A percentile compares a stretch with the other conserved stretches of the same genome.
Evolutionary conservation across 1,139 yeast species (phyloP).

Genomic region (Zhuliangozyma blackwelliae): DNA sequence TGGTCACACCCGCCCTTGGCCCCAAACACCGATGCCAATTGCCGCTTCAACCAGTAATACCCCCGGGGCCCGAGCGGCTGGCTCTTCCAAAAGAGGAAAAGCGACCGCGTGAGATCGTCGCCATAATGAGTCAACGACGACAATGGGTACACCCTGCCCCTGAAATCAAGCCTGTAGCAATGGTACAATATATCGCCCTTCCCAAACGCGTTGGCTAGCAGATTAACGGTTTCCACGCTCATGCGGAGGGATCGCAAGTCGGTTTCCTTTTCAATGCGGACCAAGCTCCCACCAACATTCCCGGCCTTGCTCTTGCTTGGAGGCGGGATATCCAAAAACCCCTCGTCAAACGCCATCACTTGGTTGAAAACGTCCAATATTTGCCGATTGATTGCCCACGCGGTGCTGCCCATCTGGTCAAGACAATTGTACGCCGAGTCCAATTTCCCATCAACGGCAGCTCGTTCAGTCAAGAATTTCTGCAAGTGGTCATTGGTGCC

Average conservation of each 20-base stretch:
- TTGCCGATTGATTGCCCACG: slow-evolving; percentile 36
- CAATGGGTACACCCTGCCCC: slow-evolving; percentile 42
- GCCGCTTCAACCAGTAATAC: slow-evolving; percentile 38
- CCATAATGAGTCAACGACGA: slow-evolving; percentile 34
- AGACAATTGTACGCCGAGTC: slow-evolving; percentile 28
- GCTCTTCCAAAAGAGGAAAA: slow-evolving; percentile 38
- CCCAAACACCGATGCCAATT: slow-evolving; percentile 36
- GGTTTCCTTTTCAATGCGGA: slow-evolving; percentile 4
- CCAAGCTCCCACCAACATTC: no score
- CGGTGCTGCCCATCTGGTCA: slow-evolving; percentile 23
- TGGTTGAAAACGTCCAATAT: slow-evolving; percentile 21
- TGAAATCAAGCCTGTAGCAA: slow-evolving; percentile 39
- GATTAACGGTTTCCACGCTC: slow-evolving; percentile 18
- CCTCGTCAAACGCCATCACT: slow-evolving; percentile 17
- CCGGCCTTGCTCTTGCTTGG: neutral
- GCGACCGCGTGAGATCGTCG: slow-evolving; percentile 31
- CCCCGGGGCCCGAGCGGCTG: slow-evolving; percentile 34
- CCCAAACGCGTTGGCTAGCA: slow-evolving; percentile 24
- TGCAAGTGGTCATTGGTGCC: slow-evolving; percentile 18
- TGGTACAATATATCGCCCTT: slow-evolving; percentile 35
- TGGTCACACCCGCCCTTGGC: slow-evolving; percentile 19
- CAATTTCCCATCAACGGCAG: slow-evolving; percentile 31
- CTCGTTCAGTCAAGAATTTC: slow-evolving; percentile 18
- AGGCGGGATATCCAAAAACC: slow-evolving; percentile 29
- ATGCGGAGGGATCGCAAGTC: slow-evolving; percentile 18